Evolutionary conservation across 129 eudicot species (phyloP), one percentile per base, ranked within the genome.

Genomic region (Flaveria trinervia): DNA sequence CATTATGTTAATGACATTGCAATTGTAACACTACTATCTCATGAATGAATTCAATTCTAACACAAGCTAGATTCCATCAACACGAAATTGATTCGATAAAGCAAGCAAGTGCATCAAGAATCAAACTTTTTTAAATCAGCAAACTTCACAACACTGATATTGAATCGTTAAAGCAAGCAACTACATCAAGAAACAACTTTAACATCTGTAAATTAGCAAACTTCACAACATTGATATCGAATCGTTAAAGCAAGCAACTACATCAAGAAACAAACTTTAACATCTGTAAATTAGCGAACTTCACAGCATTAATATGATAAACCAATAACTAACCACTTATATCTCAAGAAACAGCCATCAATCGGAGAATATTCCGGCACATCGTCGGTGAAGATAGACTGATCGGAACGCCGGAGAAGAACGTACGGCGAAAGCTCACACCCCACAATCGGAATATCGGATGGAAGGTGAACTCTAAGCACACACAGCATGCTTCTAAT

Each of bases 371-470:
- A 73, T 62, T 90, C 96, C 0, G 92, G 80, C 2, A 88, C 85
- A 84, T 90, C 93, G 9, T 88, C 93, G 43, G 85, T 84, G 10
- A 68, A 54, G 2, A 85, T 82, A 28, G 89, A 43, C 83, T 82
- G 80, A 52, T 88, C 90, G 2, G 89, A 85, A 12, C 92, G 88
- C 18, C 87, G 79, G 51, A 87, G 52, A 26, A 90, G 85, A 9
- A 90, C 96, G 49, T 90, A 90, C 1, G 92, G 96, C 36, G 92
- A 80, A 62, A 90, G 87, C 75, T 90, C 92, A 61, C 92, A 85
- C 55, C 96, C 96, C 52, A 90, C 96, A 60, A 90, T 90, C 55
- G 96, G 96, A 81, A 90, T 90, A 57, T 90, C 96, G 78, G 96
- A 90, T 84, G 96, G 96, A 11, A 90, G 90, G 72, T 90, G 90